Evolutionary conservation across 495 filamentous ascomycete species (phyloP).

Genomic region (Penicillium turbatum): DNA sequence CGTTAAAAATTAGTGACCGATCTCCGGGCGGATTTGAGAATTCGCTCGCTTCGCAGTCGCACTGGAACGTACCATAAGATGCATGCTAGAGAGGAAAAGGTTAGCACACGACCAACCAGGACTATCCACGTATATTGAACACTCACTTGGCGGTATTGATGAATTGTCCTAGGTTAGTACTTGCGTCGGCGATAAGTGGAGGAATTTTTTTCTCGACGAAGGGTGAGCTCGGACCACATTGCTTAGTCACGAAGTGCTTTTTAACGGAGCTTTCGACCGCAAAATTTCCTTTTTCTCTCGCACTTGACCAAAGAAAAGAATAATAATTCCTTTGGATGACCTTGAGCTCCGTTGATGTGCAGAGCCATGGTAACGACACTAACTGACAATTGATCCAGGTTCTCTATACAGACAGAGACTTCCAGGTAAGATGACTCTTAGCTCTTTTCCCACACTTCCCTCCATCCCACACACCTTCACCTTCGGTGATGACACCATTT

Average conservation of each 20-base stretch:
- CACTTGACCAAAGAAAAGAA: constrained; percentile 4
- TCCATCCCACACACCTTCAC: constrained; percentile 2
- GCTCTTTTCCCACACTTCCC: constrained; percentile 1
- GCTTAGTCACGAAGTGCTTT: constrained; percentile 36
- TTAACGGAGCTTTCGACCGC: constrained; percentile 23
- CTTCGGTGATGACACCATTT: constrained; percentile 46
- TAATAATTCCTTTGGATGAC: constrained; percentile 3
- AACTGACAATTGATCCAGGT: not conserved
- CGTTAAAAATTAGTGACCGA: constrained; percentile 11
- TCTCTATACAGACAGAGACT: not conserved
- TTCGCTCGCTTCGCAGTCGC: constrained; percentile 2
- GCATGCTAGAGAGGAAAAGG: constrained; percentile 36
- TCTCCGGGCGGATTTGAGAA: not conserved
- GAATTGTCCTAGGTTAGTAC: constrained; percentile 9
- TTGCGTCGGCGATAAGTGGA: constrained; percentile 16
- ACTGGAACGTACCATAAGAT: constrained; percentile 47
- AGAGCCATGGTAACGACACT: constrained; percentile 2
- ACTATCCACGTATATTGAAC: not conserved
- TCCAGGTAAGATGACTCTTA: constrained; percentile 17
- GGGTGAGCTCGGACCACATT: constrained; percentile 15
- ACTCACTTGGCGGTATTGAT: constrained; percentile 33
- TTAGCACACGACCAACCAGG: constrained; percentile 14
- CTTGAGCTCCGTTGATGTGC: not conserved
- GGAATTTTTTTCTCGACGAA: constrained; percentile 35
- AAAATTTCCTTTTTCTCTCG: constrained; percentile 23